Evolutionary conservation across 305 asterid genomes (phyloP).

Genomic region (Solanum hybrid): DNA sequence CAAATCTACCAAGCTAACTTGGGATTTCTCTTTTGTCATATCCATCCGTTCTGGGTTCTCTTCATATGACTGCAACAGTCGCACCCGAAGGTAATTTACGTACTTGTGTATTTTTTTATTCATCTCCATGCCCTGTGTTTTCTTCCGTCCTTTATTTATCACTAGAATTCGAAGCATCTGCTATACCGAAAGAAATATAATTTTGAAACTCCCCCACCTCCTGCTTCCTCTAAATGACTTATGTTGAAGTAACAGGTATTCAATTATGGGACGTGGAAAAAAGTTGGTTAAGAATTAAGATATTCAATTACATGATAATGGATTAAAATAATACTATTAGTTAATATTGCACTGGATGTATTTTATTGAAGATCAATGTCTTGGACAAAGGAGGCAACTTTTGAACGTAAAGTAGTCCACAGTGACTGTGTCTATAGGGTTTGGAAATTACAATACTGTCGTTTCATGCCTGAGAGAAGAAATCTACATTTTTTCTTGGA

Average conservation of each 20-base stretch:
- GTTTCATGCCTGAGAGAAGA: not conserved
- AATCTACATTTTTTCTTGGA: not conserved
- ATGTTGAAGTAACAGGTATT: not conserved
- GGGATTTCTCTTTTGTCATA: slow-evolving; percentile 24
- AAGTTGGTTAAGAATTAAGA: not conserved
- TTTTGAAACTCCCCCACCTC: not conserved
- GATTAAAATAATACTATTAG: not conserved
- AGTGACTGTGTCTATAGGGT: not conserved
- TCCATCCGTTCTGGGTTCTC: slow-evolving; percentile 28
- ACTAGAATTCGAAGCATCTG: not conserved
- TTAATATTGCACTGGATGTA: not conserved
- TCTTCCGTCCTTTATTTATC: not conserved
- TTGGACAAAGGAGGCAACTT: not conserved
- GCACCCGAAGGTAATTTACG: slow-evolving; percentile 63
- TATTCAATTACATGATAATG: not conserved
- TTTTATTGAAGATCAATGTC: not conserved
- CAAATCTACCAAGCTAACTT: slow-evolving; percentile 24
- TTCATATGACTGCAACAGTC: slow-evolving; percentile 38
- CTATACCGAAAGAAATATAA: not conserved
- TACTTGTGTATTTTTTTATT: not conserved
- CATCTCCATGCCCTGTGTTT: not conserved
- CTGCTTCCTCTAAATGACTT: not conserved
- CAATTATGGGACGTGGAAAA: not conserved
- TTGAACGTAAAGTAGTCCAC: not conserved
- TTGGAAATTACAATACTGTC: not conserved